Conservation (phyloP, 257 asterid genomes). For the Primulina eburnea region DNA sequence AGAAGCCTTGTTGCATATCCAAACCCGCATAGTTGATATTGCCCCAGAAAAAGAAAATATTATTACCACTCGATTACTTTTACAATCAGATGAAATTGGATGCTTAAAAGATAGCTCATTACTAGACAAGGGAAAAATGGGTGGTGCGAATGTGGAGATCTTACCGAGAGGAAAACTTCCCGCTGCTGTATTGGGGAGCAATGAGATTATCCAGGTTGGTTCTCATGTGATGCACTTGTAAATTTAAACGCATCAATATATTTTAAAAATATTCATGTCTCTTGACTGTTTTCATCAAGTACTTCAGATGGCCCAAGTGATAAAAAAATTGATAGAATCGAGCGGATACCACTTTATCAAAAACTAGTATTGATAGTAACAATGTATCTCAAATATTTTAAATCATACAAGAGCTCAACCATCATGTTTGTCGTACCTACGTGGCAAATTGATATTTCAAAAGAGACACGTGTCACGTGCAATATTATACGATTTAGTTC, state of each 20-base stretch:
- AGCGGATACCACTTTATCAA: too few species aligned
- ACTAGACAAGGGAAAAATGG: slow-evolving; percentile 50
- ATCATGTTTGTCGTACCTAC: too few species aligned
- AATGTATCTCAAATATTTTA: too few species aligned
- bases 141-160: slow-evolving; percentile 64
- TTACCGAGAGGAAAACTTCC: slow-evolving; percentile 67
- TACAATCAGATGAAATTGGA: slow-evolving; percentile 73
- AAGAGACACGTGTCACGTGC: too few species aligned
- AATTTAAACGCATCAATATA: slow-evolving; percentile 7
- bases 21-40: slow-evolving; percentile 79
- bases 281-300: neutral
- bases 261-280: neutral
- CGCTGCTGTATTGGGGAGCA: slow-evolving; percentile 47
- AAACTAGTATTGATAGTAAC: too few species aligned
- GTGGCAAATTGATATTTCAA: too few species aligned
- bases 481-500: neutral
- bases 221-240: slow-evolving; percentile 1
- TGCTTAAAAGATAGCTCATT: slow-evolving; percentile 45
- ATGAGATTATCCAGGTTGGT: slow-evolving; percentile 79
- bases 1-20: slow-evolving; percentile 96
- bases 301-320: neutral
- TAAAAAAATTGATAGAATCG: neutral
- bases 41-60: slow-evolving; percentile 73
- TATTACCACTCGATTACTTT: slow-evolving; percentile 66
- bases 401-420: too few species aligned